These are phyloP conservation scores for Salicornia ramosissima DNA, from an alignment of 148 eudicot species.

Conservation along the genomic window DNA sequence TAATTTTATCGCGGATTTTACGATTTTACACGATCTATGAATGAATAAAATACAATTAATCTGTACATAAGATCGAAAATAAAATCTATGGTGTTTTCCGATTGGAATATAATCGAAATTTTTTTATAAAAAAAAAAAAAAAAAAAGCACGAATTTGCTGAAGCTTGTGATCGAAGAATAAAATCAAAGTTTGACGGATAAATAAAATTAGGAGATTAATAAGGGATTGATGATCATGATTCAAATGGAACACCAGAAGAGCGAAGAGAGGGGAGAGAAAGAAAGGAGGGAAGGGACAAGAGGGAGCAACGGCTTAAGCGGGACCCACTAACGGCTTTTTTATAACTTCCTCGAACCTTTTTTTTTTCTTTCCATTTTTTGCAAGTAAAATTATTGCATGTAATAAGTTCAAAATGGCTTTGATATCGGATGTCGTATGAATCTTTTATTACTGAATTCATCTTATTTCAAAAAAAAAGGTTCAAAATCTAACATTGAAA, in stretches of 20 bases:
- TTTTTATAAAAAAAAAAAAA: no score
- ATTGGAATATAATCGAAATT: neutral
- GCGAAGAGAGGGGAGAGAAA: neutral
- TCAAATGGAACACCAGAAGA: neutral
- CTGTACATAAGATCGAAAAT: conserved; percentile 5
- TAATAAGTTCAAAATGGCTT: no score
- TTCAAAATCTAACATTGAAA: no score
- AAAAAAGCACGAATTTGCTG: no score
- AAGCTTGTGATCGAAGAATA: neutral
- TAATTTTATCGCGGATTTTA: neutral
- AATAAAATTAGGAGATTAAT: neutral
- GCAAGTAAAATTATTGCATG: no score
- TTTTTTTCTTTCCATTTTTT: no score
- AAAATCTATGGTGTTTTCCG: no score
- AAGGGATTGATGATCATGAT: conserved; percentile 2
- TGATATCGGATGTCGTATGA: no score
- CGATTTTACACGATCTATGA: neutral
- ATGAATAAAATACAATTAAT: neutral
- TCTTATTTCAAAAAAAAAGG: no score
- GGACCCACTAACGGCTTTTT: conserved; percentile 26
- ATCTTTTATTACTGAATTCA: no score
- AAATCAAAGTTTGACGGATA: conserved; percentile 20
- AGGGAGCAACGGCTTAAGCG: conserved; percentile 19
- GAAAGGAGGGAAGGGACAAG: conserved; percentile 5
- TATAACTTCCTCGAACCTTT: neutral